Evolutionary conservation across 2,329 filamentous ascomycete species (phyloP), one percentile per base, ranked within the genome.

Genomic region (Nemania bipapillata): DNA sequence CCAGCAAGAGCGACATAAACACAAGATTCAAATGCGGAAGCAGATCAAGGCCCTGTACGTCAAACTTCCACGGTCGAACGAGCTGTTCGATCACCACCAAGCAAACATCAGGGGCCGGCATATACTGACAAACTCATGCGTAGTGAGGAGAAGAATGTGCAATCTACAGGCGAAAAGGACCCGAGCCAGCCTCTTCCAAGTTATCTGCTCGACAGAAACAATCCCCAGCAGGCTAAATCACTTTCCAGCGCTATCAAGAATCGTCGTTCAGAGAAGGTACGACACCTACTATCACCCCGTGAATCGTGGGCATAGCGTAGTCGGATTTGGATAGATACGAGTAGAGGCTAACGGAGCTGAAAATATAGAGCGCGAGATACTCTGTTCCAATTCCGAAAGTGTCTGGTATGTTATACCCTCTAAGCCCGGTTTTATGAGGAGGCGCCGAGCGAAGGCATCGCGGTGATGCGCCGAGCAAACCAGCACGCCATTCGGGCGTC

Each of bases 11-110:
- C 89, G 96, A 28, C 92, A 94, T 84, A 92, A 94, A 81, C 94
- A 99, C 86, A 99, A 99, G 91, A 97, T 97, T 80, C 93, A 97
- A 87, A 94, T 97, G 91, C 92, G 91, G 83, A 97, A 97, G 87
- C 86, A 90, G 78, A 96, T 99, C 87, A 93, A 92, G 83, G 92
- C 93, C 52, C 93, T 97, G 85, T 70, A 59, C 12, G 68, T 65
- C 11, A 17, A 5, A 26, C 5, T 12, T 11, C 28, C 1, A 24
- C 40, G 28, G 59, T 15, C 45, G 12, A 26, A 22, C 50, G 5
- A 3, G 15, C 35, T n/a, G 35, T 35, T 8, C 37, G 22, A 26
- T 17, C 26, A n/a, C 17, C 35, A 17, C n/a, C 7, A 12, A 24
- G 20, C 11, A 11, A 3, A 22, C 3, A 45, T 20, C 20, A 37